Conservation (phyloP, 345 rosid genomes). For the Nasturtium officinale region DNA sequence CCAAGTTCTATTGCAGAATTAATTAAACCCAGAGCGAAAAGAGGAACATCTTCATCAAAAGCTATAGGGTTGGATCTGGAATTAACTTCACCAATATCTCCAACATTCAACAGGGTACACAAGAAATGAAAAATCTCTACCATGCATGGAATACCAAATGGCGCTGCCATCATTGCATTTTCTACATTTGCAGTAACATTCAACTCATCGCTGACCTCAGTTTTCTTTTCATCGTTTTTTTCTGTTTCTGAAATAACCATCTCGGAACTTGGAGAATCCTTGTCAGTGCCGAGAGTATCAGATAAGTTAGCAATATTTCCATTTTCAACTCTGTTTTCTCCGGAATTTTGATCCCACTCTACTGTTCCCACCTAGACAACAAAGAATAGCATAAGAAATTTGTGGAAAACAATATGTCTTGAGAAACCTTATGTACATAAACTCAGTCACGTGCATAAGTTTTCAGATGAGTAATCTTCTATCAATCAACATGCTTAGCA, state of each 20-base stretch:
- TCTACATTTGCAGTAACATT: constrained; percentile 52
- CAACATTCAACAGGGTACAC: constrained; percentile 66
- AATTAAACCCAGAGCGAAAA: constrained; percentile 75
- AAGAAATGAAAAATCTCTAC: constrained; percentile 72
- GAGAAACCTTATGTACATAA: neutral
- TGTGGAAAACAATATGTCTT: constrained; percentile 15
- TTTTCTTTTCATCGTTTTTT: constrained; percentile 40
- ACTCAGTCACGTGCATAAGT: constrained; percentile 16
- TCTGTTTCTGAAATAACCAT: constrained; percentile 37
- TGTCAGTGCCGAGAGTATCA: constrained; percentile 45
- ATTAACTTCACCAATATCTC: constrained; percentile 53
- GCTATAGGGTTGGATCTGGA: constrained; percentile 67
- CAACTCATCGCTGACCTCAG: constrained; percentile 38
- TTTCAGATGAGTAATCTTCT: constrained; percentile 14
- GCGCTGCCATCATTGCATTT: constrained; percentile 54
- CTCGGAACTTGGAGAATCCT: constrained; percentile 38
- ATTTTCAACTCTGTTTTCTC: constrained; percentile 51
- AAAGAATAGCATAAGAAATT: constrained; percentile 31
- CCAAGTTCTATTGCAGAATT: constrained; percentile 71
- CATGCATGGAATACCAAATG: constrained; percentile 78
- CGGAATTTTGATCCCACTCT: constrained; percentile 45
- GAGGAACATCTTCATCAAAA: constrained; percentile 80
- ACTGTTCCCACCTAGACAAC: constrained; percentile 49
- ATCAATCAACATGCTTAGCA: constrained; percentile 3
- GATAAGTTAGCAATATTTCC: constrained; percentile 42